Evolutionary conservation across 768 basidiomycete genomes (phyloP), one percentile per base, ranked within the genome.

Genomic region (Tephrocybe rancida): DNA sequence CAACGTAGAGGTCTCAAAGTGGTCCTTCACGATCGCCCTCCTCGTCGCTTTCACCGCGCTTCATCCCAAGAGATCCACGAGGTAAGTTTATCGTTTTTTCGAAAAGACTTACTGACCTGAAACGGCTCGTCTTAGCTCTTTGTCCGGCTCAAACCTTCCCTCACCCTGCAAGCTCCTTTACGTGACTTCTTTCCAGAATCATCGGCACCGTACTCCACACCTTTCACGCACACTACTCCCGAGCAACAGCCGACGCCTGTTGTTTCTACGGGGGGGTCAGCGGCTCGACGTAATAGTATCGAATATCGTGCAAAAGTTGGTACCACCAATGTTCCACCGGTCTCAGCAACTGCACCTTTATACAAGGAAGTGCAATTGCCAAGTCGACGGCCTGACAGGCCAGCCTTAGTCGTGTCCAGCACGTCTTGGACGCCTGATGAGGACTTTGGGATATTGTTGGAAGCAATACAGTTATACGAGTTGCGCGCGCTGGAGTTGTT

Each of bases 351-450:
- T 13, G 55, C 68, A 11, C 63, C 67, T 24, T 67, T 67, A 5
- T 75, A 74, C 51, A 60, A 66, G 16, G 62, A 73, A 55, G 55
- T 76, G 18, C 59, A 67, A 38, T 54, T 67, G 44, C 84, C 88
- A 4, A 63, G 64, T n/a, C 69, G 84, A 22, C 81, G 91, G 29
- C 61, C 72, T 1, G 90, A 93, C 57, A 78, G 95, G 52, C 92
- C 94, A 3, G 95, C 93, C 1, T 73, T 98, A 1, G 59, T 98
- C 16, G 86, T 99, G 24, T 93, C 91, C 21, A 92, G 92, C 59
- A 99, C 97, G 1, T 94, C 91, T 14, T 98, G 96, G 96, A 98
- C 97, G 1, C 84, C 92, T 5, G 97, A 99, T 63, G 97, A 99
- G 67, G 95, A 98, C 67, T 98, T 99, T 59, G 73, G 80, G 8